Conservation (phyloP, 768 basidiomycete genomes). For the Collybia sp. region DNA sequence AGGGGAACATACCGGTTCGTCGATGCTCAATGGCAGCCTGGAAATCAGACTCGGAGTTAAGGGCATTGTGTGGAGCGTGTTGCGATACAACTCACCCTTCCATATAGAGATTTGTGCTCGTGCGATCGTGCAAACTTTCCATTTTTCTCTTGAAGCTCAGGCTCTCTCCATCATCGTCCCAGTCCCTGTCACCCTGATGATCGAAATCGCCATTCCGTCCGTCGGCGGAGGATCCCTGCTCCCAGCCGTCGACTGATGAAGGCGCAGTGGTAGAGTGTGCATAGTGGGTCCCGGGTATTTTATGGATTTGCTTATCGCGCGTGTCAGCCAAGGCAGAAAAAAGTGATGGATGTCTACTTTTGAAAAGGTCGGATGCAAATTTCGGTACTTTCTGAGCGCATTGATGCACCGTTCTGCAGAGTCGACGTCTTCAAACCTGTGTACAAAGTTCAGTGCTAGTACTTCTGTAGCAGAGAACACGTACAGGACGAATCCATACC, state of each 20-base stretch:
- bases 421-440: slow-evolving; percentile 62
- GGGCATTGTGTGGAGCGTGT: background rate
- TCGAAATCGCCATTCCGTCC: background rate
- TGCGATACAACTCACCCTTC: slow-evolving; percentile 46
- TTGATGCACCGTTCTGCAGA: slow-evolving; percentile 74
- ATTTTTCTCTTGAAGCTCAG: slow-evolving; percentile 71
- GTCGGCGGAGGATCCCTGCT: slow-evolving; percentile 11
- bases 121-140: slow-evolving; percentile 64
- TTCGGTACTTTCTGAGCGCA: slow-evolving; percentile 62
- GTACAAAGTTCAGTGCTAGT: slow-evolving; percentile 1
- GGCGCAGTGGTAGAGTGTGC: slow-evolving; percentile 17
- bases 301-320: slow-evolving; percentile 53
- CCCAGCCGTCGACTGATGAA: slow-evolving; percentile 14
- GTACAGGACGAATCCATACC: slow-evolving; percentile 78
- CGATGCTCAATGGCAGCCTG: slow-evolving; percentile 66
- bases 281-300: slow-evolving; percentile 74
- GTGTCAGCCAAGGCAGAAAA: slow-evolving; percentile 2
- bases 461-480: slow-evolving; percentile 19
- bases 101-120: slow-evolving; percentile 77
- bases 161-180: slow-evolving; percentile 13
- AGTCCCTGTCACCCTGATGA: background rate
- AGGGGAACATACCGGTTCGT: slow-evolving; percentile 46
- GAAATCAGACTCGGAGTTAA: slow-evolving; percentile 1
- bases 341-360: slow-evolving; percentile 44
- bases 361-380: slow-evolving; percentile 83